phyloP scores from a whole-genome alignment of 805 yeast species.

The Sporopachydermia lactativora region DNA sequence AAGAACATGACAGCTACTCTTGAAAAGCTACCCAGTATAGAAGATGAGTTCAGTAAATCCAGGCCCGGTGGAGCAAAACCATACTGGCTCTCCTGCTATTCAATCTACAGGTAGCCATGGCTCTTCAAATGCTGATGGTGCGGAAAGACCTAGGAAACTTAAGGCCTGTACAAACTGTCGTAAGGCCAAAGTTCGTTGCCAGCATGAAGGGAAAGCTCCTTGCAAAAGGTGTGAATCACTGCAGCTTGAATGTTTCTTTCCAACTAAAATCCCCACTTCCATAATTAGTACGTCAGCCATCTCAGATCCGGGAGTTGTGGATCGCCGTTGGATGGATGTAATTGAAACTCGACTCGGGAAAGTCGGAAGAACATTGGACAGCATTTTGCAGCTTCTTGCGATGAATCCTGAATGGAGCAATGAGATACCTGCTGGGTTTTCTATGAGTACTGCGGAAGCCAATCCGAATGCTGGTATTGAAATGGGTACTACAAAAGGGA shows the following conservation, averaged over 20 bases:
- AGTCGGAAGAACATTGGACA: slow-evolving; percentile 26
- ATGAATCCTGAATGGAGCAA: not conserved
- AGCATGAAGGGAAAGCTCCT: slow-evolving; percentile 31
- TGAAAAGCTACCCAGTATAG: too few species aligned
- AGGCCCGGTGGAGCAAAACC: too few species aligned
- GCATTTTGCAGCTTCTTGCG: slow-evolving; percentile 21
- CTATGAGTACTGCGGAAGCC: too few species aligned
- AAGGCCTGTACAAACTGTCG: slow-evolving; percentile 57
- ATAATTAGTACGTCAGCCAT: slow-evolving; percentile 4
- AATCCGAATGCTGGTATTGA: too few species aligned
- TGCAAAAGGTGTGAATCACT: slow-evolving; percentile 43
- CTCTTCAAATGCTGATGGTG: too few species aligned
- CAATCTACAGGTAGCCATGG: too few species aligned
- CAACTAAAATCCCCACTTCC: slow-evolving; percentile 32
- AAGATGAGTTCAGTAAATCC: too few species aligned
- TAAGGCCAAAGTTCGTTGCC: slow-evolving; percentile 39
- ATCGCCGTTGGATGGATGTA: slow-evolving; percentile 19
- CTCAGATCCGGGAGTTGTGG: slow-evolving; percentile 2
- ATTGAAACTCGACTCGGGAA: slow-evolving; percentile 26
- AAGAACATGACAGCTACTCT: too few species aligned
- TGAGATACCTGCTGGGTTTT: too few species aligned
- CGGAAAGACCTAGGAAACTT: too few species aligned
- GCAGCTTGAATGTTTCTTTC: slow-evolving; percentile 42
- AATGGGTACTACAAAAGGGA: too few species aligned
- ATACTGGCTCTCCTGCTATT: too few species aligned